Base-by-base conservation (phyloP, 345 rosid species). In the Salix dunnii region DNA sequence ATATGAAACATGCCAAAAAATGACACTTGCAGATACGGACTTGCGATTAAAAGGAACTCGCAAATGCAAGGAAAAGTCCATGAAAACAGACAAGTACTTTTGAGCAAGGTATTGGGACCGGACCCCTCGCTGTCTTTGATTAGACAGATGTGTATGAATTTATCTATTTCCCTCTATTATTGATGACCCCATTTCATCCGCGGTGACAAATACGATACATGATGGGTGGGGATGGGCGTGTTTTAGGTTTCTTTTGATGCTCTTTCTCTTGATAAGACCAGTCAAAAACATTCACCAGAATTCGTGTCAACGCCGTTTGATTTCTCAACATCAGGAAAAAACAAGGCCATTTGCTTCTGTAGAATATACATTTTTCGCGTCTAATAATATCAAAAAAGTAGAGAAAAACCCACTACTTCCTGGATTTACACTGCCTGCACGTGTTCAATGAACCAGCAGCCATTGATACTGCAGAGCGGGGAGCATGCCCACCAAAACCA, bases 221-320 rank as follows among this genome's bases (percentile, higher is more conserved):
- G 76, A 51, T 16, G 35, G 2, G 46, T 62, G 74, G 25, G 46
- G 25, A 11, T 23, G 25, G n/a, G 25, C 11, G 6, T 35, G 63
- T 10, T 25, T 18, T 71, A 55, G 40, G 66, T 58, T 62, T 61
- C 82, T 63, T 77, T 75, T 79, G 84, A 75, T 62, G 83, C 82
- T 77, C 75, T 79, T 73, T 30, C 49, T 27, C 16, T 16, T 83
- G 89, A 85, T 76, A 69, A 64, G 90, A 86, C 83, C 5, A 76
- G 68, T 71, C 74, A 70, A 21, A 60, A 12, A 40, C 49, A 28
- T 0, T 62, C 40, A 53, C 85, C 81, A 74, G 82, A 81, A 74
- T 76, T 84, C 77, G 70, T 75, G 83, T 86, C 86, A 78, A 86
- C 89, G 85, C 89, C 85, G 88, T 83, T 80, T 46, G 86, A 82